These are phyloP conservation scores for Rhodamnia argentea DNA, from an alignment of 345 rosid genomes.

Conservation along the genomic window DNA sequence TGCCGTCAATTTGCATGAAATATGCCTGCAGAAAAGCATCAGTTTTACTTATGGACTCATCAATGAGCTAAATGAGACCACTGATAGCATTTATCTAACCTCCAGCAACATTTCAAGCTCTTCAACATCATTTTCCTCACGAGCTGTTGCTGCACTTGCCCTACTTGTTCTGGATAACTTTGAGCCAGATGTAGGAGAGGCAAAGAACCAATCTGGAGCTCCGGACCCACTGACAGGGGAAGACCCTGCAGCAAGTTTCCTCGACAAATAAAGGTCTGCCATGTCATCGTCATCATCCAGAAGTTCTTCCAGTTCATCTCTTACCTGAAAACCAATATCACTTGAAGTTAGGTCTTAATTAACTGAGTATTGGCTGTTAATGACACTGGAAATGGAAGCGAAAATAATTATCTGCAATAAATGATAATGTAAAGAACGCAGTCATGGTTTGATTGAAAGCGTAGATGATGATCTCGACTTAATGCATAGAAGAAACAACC, in stretches of 20 bases:
- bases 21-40: constrained; percentile 36
- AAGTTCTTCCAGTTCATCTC: constrained; percentile 50
- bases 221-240: constrained; percentile 32
- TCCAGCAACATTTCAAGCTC: constrained; percentile 63
- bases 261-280: constrained; percentile 49
- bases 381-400: not conserved
- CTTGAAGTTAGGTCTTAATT: not conserved
- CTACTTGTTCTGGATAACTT: constrained; percentile 37
- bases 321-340: constrained; percentile 15
- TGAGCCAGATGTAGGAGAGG: constrained; percentile 30
- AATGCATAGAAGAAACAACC: not conserved
- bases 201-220: constrained; percentile 23
- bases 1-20: constrained; percentile 47
- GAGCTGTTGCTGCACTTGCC: constrained; percentile 24
- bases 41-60: not conserved
- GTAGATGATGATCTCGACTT: not conserved
- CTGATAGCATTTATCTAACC: constrained; percentile 12
- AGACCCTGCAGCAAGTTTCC: constrained; percentile 21
- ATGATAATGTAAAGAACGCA: not conserved
- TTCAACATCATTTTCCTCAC: constrained; percentile 44
- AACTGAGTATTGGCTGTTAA: not conserved
- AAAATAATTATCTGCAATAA: not conserved
- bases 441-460: not conserved
- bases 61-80: not conserved
- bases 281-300: constrained; percentile 47